Evolutionary conservation across 345 rosid species (phyloP).

Genomic region (Citrus trifoliata): DNA sequence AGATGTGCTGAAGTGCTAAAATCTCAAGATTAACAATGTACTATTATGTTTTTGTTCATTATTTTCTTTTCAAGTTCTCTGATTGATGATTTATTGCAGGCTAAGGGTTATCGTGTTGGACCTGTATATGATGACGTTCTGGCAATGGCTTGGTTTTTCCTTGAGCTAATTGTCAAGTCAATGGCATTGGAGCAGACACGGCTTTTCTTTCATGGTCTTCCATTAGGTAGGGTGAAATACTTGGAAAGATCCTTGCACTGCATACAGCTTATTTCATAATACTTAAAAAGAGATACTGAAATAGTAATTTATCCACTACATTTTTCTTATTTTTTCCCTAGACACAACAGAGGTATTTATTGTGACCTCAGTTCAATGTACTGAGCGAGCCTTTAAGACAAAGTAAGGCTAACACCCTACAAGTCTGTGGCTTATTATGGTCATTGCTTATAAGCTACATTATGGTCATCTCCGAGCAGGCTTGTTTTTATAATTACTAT

Average conservation of each 20-base stretch:
- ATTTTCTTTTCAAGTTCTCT: background rate
- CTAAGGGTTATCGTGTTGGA: constrained; percentile 99
- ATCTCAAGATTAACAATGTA: background rate
- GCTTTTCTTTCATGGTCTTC: constrained; percentile 78
- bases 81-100: constrained; percentile 47
- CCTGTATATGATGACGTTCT: constrained; percentile 98
- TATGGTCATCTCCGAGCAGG: background rate
- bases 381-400: background rate
- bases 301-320: background rate
- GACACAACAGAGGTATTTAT: background rate
- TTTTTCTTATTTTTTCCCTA: background rate
- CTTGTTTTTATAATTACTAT: no score
- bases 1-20: background rate
- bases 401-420: background rate
- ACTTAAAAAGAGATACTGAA: background rate
- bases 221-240: constrained; percentile 55
- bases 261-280: background rate
- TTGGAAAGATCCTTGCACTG: background rate
- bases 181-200: constrained; percentile 98
- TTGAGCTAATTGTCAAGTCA: constrained; percentile 95
- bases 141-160: constrained; percentile 99
- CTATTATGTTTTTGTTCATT: background rate
- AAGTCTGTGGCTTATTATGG: background rate
- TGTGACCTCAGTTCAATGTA: background rate
- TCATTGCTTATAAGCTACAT: background rate